Evolutionary conservation across 768 basidiomycete genomes (phyloP), one percentile per base, ranked within the genome.

Genomic region (Pleurotus sapidus): DNA sequence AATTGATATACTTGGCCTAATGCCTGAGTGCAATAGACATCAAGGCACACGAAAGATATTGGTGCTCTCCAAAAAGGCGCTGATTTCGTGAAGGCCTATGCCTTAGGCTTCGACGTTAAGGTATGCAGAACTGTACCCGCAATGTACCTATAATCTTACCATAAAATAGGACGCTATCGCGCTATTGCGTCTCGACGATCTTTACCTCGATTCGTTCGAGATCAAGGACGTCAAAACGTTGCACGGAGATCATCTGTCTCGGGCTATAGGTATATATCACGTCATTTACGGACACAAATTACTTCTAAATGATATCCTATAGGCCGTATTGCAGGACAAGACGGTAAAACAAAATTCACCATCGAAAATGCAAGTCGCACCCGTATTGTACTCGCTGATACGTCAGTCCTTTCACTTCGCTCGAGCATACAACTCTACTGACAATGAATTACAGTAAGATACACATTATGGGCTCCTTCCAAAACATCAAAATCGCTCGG

Each of bases 191-290:
- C 71, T 99, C 64, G 97, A 99, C 68, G 97, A 98, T 68, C 83
- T 99, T 12, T 99, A 98, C 70, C 89, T 99, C 46, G 97, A 98
- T 66, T 95, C 95, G 2, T 97, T 97, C 66, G 97, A 99, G 72
- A 96, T 99, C 72, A 98, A 98, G 71, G 97, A 99, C 64, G 95
- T 98, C 53, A 99, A 99, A 76, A 96, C 93, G 0, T 81, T 99
- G 5, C 95, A 97, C 59, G 97, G 97, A 1, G 97, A 99, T 66
- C 97, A 99, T 71, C 78, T 99, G 7, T 93, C 95, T n/a, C 90
- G 97, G 61, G 97, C 97, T 8, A 98, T 99, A 60, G 97, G 94
- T 86, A 60, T 42, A 2, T 46, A 4, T 20, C 57, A 37, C 20
- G 48, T 24, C 57, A n/a, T 15, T 18, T 8, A 42, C 46, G 14